A percentile compares a stretch with the other conserved stretches of the same genome.
These are phyloP conservation scores for Daldinia bambusicola DNA, from an alignment of 495 filamentous ascomycete genomes.

Conservation along the genomic window DNA sequence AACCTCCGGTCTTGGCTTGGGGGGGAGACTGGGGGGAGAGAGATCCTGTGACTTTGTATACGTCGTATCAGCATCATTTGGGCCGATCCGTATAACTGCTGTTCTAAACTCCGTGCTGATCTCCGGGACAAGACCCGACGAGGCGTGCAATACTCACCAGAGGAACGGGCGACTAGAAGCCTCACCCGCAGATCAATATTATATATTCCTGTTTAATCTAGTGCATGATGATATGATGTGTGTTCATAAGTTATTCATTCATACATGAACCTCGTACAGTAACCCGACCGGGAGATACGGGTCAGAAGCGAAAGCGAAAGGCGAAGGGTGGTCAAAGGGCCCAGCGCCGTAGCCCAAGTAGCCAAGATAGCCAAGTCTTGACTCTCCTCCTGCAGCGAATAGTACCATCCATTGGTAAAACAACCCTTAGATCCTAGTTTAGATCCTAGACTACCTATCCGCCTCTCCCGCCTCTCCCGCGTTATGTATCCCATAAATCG, in stretches of 20 bases:
- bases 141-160: slow-evolving; percentile 27
- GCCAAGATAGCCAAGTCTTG: slow-evolving; percentile 9
- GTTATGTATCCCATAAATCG: slow-evolving; percentile 20
- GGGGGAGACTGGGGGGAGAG: background rate
- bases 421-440: background rate
- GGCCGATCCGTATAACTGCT: slow-evolving; percentile 38
- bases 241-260: slow-evolving; percentile 8
- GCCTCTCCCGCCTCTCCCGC: slow-evolving; percentile 19
- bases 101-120: slow-evolving; percentile 44
- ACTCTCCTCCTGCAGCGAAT: slow-evolving; percentile 14
- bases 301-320: background rate
- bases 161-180: slow-evolving; percentile 12
- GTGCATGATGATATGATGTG: background rate
- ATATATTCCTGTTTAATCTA: slow-evolving; percentile 26
- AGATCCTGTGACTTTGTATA: slow-evolving; percentile 9
- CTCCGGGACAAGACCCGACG: slow-evolving; percentile 37
- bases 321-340: too few species aligned
- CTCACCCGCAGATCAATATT: slow-evolving; percentile 38
- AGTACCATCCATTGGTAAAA: background rate
- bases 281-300: background rate
- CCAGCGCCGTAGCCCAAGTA: too few species aligned
- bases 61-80: slow-evolving; percentile 3
- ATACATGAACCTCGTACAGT: background rate
- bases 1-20: slow-evolving; percentile 22
- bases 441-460: slow-evolving; percentile 2